These are phyloP conservation scores for Claviceps digitariae DNA, from an alignment of 2,329 filamentous ascomycete genomes.

Conservation along the genomic window DNA sequence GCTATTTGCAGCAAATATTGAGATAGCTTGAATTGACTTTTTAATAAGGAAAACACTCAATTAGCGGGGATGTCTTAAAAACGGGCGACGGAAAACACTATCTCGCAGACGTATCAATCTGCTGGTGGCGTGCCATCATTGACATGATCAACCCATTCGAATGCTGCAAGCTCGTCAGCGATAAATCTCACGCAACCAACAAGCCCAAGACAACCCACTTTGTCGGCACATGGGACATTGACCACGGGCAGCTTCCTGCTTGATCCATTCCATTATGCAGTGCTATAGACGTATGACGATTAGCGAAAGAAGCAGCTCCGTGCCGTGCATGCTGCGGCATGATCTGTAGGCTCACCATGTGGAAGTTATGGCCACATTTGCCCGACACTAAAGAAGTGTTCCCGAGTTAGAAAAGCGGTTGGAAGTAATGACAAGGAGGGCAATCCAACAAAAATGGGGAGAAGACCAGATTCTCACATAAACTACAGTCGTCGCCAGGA, in stretches of 20 bases:
- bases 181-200: not conserved
- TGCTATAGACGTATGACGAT: constrained; percentile 43
- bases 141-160: constrained; percentile 27
- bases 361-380: constrained; percentile 94
- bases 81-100: not conserved
- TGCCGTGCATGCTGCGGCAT: not conserved
- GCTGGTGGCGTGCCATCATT: constrained; percentile 17
- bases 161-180: constrained; percentile 15
- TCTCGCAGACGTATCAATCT: constrained; percentile 10
- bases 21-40: not conserved
- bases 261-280: constrained; percentile 92
- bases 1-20: not conserved
- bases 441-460: not conserved
- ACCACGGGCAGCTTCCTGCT: constrained; percentile 83
- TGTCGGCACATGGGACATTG: constrained; percentile 98
- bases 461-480: constrained; percentile 40
- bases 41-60: not conserved
- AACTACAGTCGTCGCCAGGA: constrained; percentile 86
- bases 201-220: constrained; percentile 36
- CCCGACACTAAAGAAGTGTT: constrained; percentile 60
- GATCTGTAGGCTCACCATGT: constrained; percentile 55
- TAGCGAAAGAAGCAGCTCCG: not conserved
- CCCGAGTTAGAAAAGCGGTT: not conserved
- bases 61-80: not conserved
- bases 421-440: not conserved